Base-by-base conservation (phyloP, 345 rosid genomes). In the Brassica rapa region DNA sequence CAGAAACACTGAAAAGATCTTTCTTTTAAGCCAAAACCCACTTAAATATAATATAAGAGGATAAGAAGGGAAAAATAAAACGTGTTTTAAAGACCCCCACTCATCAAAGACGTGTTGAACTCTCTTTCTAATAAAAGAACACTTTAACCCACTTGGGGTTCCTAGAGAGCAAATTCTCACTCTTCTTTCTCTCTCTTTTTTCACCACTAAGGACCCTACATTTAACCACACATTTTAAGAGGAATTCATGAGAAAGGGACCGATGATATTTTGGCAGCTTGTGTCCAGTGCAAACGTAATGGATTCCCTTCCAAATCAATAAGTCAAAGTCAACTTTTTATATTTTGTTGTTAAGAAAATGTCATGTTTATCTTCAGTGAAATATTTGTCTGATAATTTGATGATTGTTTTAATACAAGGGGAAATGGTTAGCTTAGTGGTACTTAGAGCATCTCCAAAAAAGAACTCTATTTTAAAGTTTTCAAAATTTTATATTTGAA, bases 251-350 rank as follows among this genome's bases (percentile, higher is more conserved):
- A 4, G 15, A 46, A 46, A 46, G 55, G 6, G 6, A 46, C 55
- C 55, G 4, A 46, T 4, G 55, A 46, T 46, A 61, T 43, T 46
- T 46, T 73, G 76, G 62, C 60, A 49, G 30, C 19, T 73, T 41
- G 0, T 62, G 32, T 72, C 14, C 1, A n/a, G 35, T 74, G 77
- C 53, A 63, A 74, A 51, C 71, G 53, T 63, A 23, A 14, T 53
- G 24, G 77, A 74, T 74, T 63, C 71, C 62, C 33, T 51, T 63
- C 70, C 71, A 74, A 74, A 74, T 66, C 39, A 53, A 55, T 35
- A 65, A 64, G 78, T 74, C 78, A 65, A 51, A 74, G 71, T 74
- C 64, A 73, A 53, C 64, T 33, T 74, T 51, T 72, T 73, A 4
- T 61, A 30, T 30, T 62, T 73, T n/a, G 33, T 62, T 35, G 5